Conservation (phyloP, 352 stramenopile species). For the Phytophthora constricta region DNA sequence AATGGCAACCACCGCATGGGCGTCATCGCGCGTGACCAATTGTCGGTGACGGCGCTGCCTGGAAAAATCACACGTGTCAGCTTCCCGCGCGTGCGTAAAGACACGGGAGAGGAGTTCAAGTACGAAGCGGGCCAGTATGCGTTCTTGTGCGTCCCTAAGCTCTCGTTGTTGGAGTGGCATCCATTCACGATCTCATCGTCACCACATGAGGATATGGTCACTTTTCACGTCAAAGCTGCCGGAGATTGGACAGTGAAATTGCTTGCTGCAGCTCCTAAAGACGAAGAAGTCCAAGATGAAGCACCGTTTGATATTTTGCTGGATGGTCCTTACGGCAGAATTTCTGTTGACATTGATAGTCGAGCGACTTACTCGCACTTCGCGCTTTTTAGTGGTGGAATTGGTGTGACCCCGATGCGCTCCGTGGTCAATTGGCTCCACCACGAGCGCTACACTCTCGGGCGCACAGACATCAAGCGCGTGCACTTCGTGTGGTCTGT, state of each 20-base stretch:
- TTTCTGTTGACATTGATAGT: constrained; percentile 45
- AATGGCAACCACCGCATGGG: constrained; percentile 18
- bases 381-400: constrained; percentile 46
- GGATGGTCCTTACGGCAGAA: constrained; percentile 38
- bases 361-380: constrained; percentile 49
- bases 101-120: constrained; percentile 35
- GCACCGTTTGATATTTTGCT: constrained; percentile 38
- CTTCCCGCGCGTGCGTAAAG: constrained; percentile 36
- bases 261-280: constrained; percentile 1
- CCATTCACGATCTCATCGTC: constrained; percentile 84
- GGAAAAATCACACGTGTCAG: constrained; percentile 39
- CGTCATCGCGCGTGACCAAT: constrained; percentile 22
- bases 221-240: constrained; percentile 53
- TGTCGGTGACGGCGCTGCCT: constrained; percentile 15
- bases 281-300: background rate
- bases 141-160: constrained; percentile 72
- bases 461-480: constrained; percentile 28
- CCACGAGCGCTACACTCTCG: constrained; percentile 28
- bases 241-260: constrained; percentile 67
- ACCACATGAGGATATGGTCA: constrained; percentile 56
- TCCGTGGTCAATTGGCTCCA: constrained; percentile 30
- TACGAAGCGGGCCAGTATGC: constrained; percentile 62
- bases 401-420: constrained; percentile 55
- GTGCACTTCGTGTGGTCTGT: constrained; percentile 52
- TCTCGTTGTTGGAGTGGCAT: constrained; percentile 82